Base-by-base conservation (phyloP, 805 yeast species). In the Wickerhamiella sorbophila region DNA sequence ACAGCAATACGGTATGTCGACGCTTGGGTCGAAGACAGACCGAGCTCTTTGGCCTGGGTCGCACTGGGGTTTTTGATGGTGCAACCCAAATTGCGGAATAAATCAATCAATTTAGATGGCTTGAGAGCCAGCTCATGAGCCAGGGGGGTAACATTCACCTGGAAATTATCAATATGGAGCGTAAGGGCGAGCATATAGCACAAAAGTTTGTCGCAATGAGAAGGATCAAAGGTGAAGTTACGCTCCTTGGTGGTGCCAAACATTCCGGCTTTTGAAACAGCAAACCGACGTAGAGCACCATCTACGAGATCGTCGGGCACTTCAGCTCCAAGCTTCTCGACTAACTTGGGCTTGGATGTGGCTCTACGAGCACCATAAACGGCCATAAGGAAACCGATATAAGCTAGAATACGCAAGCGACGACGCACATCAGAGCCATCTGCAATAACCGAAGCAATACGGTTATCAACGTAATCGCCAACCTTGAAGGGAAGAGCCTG, bases 81-180 rank as follows among this genome's bases (percentile, higher is more conserved):
- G 52, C 95, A 88, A 46, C 98, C 98, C 47, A 88, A 62, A 12
- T 86, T 79, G 58, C 75, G 78, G 61, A 82, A 77, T 44, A 91
- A 65, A 27, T 72, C 73, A 3, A 69, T 72, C 44, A 85, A 62
- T 54, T 74, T 76, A 10, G 83, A 71, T 31, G 93, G 87, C 56
- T 84, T 84, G 56, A 86, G 60, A 38, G 84, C 77, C 44, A 91
- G 66, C 58, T 87, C 96, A 48, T 78, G 75, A 1, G 95, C 88
- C 49, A 88, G 63, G 17, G 94, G 93, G 2, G 82, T 70, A 32
- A 86, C 62, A 52, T 82, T 91, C 16, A 84, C 74, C 48, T 71
- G 65, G 63, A 75, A 88, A 46, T 73, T 76, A 58, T 84, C 84
- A 43, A 87, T 67, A 58, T 79, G 88, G 56, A 91, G 64, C 32